These are phyloP conservation scores for Ascodesmis nigricans DNA, from an alignment of 495 filamentous ascomycete species.

Conservation along the genomic window DNA sequence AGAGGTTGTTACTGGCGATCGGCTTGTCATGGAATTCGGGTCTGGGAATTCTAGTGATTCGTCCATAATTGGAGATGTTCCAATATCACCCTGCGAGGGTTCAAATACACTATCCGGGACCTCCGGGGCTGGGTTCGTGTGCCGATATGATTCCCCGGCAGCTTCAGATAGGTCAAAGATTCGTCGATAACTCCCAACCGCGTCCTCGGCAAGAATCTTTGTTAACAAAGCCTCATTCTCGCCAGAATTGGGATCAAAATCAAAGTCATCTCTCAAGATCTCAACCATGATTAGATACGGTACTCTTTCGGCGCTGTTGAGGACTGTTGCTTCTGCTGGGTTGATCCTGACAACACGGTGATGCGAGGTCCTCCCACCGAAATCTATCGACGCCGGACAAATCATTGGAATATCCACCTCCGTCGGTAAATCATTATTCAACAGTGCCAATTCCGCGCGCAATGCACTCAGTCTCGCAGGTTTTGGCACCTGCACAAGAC, in stretches of 20 bases:
- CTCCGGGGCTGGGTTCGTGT: conserved; percentile 22
- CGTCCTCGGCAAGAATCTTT: conserved; percentile 37
- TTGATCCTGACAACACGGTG: conserved; percentile 56
- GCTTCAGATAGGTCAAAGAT: conserved; percentile 47
- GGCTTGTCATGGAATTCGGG: conserved; percentile 2
- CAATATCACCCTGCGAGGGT: conserved; percentile 46
- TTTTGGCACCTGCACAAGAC: conserved; percentile 50
- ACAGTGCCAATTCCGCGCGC: conserved; percentile 49
- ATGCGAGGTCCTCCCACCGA: conserved; percentile 42
- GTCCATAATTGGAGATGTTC: conserved; percentile 36
- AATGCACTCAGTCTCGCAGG: conserved; percentile 51
- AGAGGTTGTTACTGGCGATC: conserved; percentile 2
- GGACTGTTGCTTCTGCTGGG: conserved; percentile 52
- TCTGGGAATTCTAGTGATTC: conserved; percentile 22
- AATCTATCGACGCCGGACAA: conserved; percentile 39
- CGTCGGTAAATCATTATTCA: conserved; percentile 48
- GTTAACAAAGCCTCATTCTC: conserved; percentile 40
- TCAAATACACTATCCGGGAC: conserved; percentile 53
- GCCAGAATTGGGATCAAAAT: conserved; percentile 43
- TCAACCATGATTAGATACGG: conserved; percentile 60
- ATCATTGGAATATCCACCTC: conserved; percentile 60
- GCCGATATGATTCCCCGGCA: conserved; percentile 23
- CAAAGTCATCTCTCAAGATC: conserved; percentile 49
- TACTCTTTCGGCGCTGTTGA: conserved; percentile 61
- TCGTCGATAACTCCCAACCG: conserved; percentile 30